Evolutionary conservation across 169 alveolate species (phyloP), one percentile per base, ranked within the genome.

Genomic region (Plasmodium inui): DNA sequence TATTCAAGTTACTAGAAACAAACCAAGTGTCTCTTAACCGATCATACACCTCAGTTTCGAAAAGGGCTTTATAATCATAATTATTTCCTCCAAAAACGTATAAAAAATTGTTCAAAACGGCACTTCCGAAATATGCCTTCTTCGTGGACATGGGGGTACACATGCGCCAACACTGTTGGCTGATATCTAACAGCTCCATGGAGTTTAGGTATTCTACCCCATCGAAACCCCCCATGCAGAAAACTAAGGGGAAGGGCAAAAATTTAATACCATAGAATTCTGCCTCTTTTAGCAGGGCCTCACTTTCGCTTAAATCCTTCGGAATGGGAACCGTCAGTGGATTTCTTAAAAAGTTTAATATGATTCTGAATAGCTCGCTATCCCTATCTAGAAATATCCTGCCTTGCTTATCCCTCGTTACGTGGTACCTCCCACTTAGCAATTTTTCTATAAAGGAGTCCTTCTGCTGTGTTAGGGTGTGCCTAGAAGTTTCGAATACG

Each of bases 31-130:
- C 98, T 10, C 98, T 92, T 57, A 98, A 95, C 19, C 98, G 86
- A 93, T 98, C 99, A 94, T 97, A 98, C 72, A 98, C 97, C 96
- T 98, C 99, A 19, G 97, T 96, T 83, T 98, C 99, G 85, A 98
- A 97, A 39, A 98, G 95, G n/a, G 99, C 99, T 94, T 97, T 97
- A 96, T 97, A 98, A 95, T 98, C 98, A 84, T 97, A 92, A 88
- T 98, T 98, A 94, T 98, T 98, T 4, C 99, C 99, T 3, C 99
- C 99, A 79, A 93, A 98, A n/a, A 96, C 98, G 88, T 96, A 97
- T 82, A 98, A 74, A 41, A 96, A 96, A 89, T 96, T 97, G 83
- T 96, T 96, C 34, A 95, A 79, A 22, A 96, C 97, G 4, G 97
- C 98, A 19, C 96, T 93, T 4, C 98, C 98, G 72, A 96, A 96